phyloP scores from a whole-genome alignment of 2,329 filamentous ascomycete species.

The Cryoendolithus antarcticus region DNA sequence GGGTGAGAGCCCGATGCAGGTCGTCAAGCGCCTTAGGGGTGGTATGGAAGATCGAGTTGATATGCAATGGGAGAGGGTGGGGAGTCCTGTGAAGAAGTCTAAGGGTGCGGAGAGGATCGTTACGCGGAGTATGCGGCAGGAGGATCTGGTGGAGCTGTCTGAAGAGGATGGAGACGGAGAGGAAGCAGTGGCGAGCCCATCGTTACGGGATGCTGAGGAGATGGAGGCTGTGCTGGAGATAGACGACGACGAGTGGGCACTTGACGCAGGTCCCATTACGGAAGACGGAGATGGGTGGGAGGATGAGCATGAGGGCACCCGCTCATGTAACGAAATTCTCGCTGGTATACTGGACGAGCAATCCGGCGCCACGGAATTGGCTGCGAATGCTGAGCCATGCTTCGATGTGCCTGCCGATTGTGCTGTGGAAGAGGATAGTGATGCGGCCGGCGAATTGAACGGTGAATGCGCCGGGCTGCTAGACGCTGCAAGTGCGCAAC shows the following conservation, averaged over 20 bases:
- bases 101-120: constrained; percentile 12
- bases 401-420: too few species aligned
- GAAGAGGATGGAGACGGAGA: constrained; percentile 8
- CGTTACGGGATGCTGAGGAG: constrained; percentile 1
- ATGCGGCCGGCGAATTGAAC: too few species aligned
- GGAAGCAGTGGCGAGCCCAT: not conserved
- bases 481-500: too few species aligned
- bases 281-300: constrained; percentile 9
- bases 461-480: too few species aligned
- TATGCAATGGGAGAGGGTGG: constrained; percentile 17
- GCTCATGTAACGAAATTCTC: too few species aligned
- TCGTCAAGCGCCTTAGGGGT: constrained; percentile 34
- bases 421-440: too few species aligned
- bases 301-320: constrained; percentile 15
- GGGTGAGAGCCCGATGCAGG: constrained; percentile 24
- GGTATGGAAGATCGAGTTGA: constrained; percentile 12
- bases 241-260: constrained; percentile 1
- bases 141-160: constrained; percentile 12
- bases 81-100: constrained; percentile 12
- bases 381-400: too few species aligned
- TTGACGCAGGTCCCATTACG: constrained; percentile 8
- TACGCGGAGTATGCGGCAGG: constrained; percentile 13
- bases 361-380: too few species aligned
- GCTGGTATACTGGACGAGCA: too few species aligned
- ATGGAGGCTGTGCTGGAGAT: constrained; percentile 1